phyloP scores from a whole-genome alignment of 306 rosid genomes.

The Prosopis cineraria region DNA sequence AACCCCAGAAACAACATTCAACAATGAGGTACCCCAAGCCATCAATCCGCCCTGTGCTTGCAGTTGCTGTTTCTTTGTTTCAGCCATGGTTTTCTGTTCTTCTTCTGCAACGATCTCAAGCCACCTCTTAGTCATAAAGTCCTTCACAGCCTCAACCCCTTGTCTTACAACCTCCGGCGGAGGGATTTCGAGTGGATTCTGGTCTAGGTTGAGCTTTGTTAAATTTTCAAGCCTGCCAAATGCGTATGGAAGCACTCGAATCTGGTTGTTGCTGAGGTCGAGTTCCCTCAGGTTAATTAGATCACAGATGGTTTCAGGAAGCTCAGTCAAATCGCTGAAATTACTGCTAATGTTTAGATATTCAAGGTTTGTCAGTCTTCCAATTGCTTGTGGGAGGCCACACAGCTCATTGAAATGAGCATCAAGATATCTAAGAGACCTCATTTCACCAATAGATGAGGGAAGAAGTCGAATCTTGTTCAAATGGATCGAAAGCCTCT shows the following conservation, averaged over 20 bases:
- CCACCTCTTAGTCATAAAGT: conserved; percentile 53
- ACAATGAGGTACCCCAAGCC: conserved; percentile 52
- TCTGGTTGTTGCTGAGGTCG: conserved; percentile 58
- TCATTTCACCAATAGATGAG: conserved; percentile 56
- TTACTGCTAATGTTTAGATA: conserved; percentile 55
- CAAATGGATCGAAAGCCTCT: conserved; percentile 50
- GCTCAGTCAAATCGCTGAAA: conserved; percentile 51
- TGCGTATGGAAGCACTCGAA: conserved; percentile 50
- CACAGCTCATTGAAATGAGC: conserved; percentile 62
- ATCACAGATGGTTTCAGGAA: conserved; percentile 56
- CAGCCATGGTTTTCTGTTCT: conserved; percentile 41
- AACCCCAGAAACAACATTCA: conserved; percentile 45
- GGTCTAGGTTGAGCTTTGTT: conserved; percentile 51
- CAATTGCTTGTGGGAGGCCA: conserved; percentile 51
- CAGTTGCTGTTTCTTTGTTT: conserved; percentile 39
- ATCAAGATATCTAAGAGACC: conserved; percentile 55
- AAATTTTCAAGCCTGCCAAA: conserved; percentile 50
- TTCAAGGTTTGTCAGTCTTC: conserved; percentile 53
- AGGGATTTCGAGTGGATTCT: conserved; percentile 50
- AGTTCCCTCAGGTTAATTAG: conserved; percentile 50
- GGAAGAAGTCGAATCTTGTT: conserved; percentile 55
- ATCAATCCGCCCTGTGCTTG: conserved; percentile 48
- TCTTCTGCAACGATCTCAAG: conserved; percentile 37
- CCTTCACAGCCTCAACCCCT: conserved; percentile 55
- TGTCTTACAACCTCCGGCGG: conserved; percentile 47